Evolutionary conservation across 148 eudicot species (phyloP).

Genomic region (Drosera capensis): DNA sequence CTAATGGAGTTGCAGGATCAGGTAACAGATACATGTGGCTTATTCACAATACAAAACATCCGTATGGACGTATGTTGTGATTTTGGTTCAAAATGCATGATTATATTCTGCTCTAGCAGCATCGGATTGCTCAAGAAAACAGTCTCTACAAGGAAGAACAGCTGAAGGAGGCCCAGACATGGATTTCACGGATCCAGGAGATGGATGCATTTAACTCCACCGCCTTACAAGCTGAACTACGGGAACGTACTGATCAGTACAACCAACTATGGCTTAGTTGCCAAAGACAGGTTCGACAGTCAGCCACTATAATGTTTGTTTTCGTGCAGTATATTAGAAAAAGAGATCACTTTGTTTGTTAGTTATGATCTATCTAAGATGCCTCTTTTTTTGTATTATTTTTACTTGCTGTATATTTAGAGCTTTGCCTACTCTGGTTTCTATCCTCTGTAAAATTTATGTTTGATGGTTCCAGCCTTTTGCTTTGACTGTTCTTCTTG

Average conservation of each 20-base stretch:
- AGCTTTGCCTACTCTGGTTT: no score
- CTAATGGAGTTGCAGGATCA: conserved; percentile 89
- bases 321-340: background rate
- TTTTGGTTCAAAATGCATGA: background rate
- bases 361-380: no score
- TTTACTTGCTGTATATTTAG: no score
- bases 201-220: conserved; percentile 72
- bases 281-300: conserved; percentile 60
- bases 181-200: conserved; percentile 80
- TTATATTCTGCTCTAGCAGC: conserved; percentile 32
- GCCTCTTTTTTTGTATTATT: no score
- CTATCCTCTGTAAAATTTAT: no score
- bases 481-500: no score
- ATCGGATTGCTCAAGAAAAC: conserved; percentile 72
- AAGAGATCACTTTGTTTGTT: background rate
- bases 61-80: no score
- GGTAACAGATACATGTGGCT: no score
- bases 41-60: conserved; percentile 1
- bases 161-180: conserved; percentile 72
- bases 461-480: no score
- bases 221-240: conserved; percentile 70
- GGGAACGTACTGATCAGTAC: conserved; percentile 74
- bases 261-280: conserved; percentile 76
- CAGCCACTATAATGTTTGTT: background rate
- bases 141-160: conserved; percentile 71